Base-by-base conservation (phyloP, 805 yeast species). In the Torulaspora quercuum region DNA sequence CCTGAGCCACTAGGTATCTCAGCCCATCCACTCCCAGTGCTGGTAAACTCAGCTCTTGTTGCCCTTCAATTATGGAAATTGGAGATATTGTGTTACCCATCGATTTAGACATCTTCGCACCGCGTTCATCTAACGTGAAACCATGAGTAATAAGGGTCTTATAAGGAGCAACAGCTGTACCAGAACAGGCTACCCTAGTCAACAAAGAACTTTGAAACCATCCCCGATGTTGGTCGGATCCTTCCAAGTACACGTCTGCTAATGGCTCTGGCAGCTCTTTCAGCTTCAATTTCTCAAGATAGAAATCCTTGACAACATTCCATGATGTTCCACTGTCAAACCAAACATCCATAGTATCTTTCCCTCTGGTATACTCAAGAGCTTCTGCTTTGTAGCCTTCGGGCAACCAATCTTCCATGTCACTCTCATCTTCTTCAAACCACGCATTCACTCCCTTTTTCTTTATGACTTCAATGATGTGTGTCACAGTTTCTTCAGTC, bases 331-430 rank as follows among this genome's bases (percentile, higher is more conserved):
- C 99, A 25, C 95, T 83, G 60, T 92, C 99, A 64, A 92, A 90
- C 99, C 99, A 92, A 12, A 92, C 98, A 63, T 92, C 99, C 88
- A 92, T 83, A 0, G 98, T 92, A 50, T 92, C 98, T 28, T 69
- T 73, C 1, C 95, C 90, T 51, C 85, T 82, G 15, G 54, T 52
- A 45, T 70, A 82, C 2, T 65, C 49, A 2, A 50, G 37, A 0
- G 78, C 80, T 18, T 64, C 52, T 11, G 50, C 58, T 16, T 67
- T 59, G 37, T 67, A 65, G 2, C 61, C 49, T 2, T 65, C 68
- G 0, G 96, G 96, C 10, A 92, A 58, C 97, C 97, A 92, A 43
- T 52, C 49, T 21, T 41, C 36, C 46, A 55, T 47, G 12, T 63
- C 61, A 4, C 62, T 44, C 29, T 80, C 64, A 30, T 75, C 73